These are phyloP conservation scores for Coemansia sp. DNA, from an alignment of 192 early-diverging fungal species.

Conservation along the genomic window DNA sequence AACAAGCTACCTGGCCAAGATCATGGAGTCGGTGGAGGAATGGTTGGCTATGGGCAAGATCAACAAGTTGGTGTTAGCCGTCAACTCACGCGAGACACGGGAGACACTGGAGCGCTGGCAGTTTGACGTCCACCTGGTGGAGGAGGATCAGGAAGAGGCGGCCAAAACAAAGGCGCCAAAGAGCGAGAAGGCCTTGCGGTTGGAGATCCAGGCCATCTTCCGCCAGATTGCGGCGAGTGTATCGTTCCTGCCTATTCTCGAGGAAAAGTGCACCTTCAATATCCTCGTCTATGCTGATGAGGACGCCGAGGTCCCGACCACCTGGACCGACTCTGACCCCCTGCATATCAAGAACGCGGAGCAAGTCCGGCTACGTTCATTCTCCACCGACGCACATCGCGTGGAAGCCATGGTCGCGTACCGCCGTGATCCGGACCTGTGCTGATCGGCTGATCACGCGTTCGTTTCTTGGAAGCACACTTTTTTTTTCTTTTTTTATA, in stretches of 20 bases:
- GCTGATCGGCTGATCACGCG: conserved; percentile 3
- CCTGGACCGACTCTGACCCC: conserved; percentile 81
- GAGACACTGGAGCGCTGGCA: conserved; percentile 91
- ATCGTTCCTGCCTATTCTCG: conserved; percentile 82
- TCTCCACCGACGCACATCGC: conserved; percentile 78
- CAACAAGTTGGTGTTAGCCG: conserved; percentile 78
- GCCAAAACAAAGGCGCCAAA: conserved; percentile 26
- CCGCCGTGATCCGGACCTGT: conserved; percentile 56
- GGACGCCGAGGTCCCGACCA: conserved; percentile 76
- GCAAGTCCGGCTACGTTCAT: conserved; percentile 75
- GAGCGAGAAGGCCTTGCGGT: conserved; percentile 42
- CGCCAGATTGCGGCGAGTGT: conserved; percentile 88
- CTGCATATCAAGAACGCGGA: conserved; percentile 76
- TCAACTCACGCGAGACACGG: conserved; percentile 76
- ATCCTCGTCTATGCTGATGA: conserved; percentile 83
- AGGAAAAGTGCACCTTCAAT: conserved; percentile 88
- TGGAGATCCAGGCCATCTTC: conserved; percentile 85
- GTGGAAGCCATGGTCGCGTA: conserved; percentile 87
- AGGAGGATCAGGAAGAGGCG: conserved; percentile 18
- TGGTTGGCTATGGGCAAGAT: conserved; percentile 74
- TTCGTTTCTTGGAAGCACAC: background rate
- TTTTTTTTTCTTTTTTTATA: background rate
- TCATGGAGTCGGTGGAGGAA: conserved; percentile 73
- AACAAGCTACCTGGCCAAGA: conserved; percentile 64
- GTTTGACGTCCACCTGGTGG: conserved; percentile 78